Conservation (phyloP, 2,329 filamentous ascomycete species). For the Aspergillus hortae region DNA sequence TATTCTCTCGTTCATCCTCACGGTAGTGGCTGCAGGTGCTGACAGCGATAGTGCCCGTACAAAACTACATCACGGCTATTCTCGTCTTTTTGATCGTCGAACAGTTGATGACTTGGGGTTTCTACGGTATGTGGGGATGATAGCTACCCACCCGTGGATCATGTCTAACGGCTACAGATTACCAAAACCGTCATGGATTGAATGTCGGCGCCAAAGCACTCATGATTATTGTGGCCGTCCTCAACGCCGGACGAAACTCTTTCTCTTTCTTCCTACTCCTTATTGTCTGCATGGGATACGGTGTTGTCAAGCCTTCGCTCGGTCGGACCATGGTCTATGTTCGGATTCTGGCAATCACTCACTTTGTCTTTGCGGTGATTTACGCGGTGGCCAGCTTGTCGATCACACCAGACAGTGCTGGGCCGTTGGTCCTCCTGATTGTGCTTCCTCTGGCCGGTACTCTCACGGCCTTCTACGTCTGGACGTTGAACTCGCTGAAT, state of each 20-base stretch:
- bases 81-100: slow-evolving; percentile 90
- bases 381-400: slow-evolving; percentile 88
- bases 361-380: slow-evolving; percentile 92
- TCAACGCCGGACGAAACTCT: slow-evolving; percentile 92
- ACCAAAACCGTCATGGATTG: slow-evolving; percentile 83
- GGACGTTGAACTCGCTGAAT: slow-evolving; percentile 95
- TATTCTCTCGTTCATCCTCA: neutral
- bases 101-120: slow-evolving; percentile 98
- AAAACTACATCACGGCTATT: slow-evolving; percentile 98
- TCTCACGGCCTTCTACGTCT: slow-evolving; percentile 94
- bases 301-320: slow-evolving; percentile 89
- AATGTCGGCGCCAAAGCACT: slow-evolving; percentile 79
- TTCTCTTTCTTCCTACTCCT: slow-evolving; percentile 98
- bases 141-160: neutral
- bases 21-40: slow-evolving; percentile 30
- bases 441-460: slow-evolving; percentile 89
- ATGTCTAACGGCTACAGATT: slow-evolving; percentile 60
- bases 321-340: slow-evolving; percentile 94
- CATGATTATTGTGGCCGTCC: slow-evolving; percentile 83
- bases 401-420: slow-evolving; percentile 83
- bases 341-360: slow-evolving; percentile 81
- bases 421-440: slow-evolving; percentile 85
- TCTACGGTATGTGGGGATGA: slow-evolving; percentile 65
- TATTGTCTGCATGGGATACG: slow-evolving; percentile 99
- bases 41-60: slow-evolving; percentile 69